Percentiles rank a stretch among this genome's conserved stretches.
Evolutionary conservation across 148 eudicot species (phyloP).

Genomic region (Nepenthes mirabilis): DNA sequence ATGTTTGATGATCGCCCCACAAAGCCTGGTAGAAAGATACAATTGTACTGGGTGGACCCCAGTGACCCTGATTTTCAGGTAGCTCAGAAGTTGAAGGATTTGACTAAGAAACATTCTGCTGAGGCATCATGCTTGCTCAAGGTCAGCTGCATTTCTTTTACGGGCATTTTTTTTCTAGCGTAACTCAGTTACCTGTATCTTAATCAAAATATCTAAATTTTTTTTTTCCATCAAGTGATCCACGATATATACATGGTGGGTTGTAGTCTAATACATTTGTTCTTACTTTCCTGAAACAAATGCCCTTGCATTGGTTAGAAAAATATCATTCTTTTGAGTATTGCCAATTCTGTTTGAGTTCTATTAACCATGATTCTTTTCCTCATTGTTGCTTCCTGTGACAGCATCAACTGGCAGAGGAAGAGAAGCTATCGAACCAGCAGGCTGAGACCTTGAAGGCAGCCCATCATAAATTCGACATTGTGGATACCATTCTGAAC

Average conservation of each 20-base stretch:
- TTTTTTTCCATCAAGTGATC: not conserved
- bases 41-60: conserved; percentile 46
- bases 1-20: conserved; percentile 75
- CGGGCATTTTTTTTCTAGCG: not conserved
- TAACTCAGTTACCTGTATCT: not conserved
- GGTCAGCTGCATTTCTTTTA: conserved; percentile 16
- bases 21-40: conserved; percentile 45
- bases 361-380: not conserved
- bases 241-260: too few species aligned
- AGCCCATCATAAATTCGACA: conserved; percentile 36
- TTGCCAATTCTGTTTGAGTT: not conserved
- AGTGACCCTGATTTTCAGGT: conserved; percentile 51
- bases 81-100: conserved; percentile 40
- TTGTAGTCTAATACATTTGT: too few species aligned
- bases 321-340: not conserved
- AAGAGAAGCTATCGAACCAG: conserved; percentile 48
- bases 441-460: conserved; percentile 33
- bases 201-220: not conserved
- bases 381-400: not conserved
- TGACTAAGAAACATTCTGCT: conserved; percentile 34
- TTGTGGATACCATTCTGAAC: conserved; percentile 18
- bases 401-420: conserved; percentile 39
- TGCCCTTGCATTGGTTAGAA: too few species aligned
- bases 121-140: conserved; percentile 40
- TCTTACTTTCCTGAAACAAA: too few species aligned